phyloP scores from a whole-genome alignment of 371 early-diverging fungal species.

The Coemansia sp. region DNA sequence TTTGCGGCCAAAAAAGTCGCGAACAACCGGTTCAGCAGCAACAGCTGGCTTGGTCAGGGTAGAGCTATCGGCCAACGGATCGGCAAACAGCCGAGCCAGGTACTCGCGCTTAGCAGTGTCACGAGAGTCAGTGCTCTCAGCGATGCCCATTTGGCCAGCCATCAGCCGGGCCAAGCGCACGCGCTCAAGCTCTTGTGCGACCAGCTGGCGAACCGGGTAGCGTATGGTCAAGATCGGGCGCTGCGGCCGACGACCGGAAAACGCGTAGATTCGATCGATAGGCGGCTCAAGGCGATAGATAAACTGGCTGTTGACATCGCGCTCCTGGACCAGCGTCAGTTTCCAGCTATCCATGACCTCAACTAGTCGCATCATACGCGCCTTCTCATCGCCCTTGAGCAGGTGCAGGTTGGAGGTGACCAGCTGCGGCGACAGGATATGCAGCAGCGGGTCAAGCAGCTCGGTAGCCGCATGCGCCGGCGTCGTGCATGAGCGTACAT shows the following conservation, averaged over 20 bases:
- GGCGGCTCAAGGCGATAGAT: slow-evolving; percentile 75
- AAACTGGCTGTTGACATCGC: slow-evolving; percentile 65
- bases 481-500: slow-evolving; percentile 53
- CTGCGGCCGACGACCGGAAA: slow-evolving; percentile 15
- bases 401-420: slow-evolving; percentile 69
- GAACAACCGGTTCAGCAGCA: slow-evolving; percentile 53
- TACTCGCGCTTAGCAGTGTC: slow-evolving; percentile 34
- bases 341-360: slow-evolving; percentile 75
- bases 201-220: slow-evolving; percentile 75
- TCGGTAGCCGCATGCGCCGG: slow-evolving; percentile 54
- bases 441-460: slow-evolving; percentile 64
- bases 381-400: slow-evolving; percentile 68
- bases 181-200: slow-evolving; percentile 74
- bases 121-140: slow-evolving; percentile 1
- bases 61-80: slow-evolving; percentile 12
- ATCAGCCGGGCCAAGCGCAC: slow-evolving; percentile 19
- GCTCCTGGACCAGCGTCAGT: slow-evolving; percentile 68
- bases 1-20: neutral
- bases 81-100: slow-evolving; percentile 32
- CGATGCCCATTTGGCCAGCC: neutral
- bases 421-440: slow-evolving; percentile 76
- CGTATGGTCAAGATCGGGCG: slow-evolving; percentile 59
- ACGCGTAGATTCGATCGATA: slow-evolving; percentile 31
- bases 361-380: slow-evolving; percentile 62
- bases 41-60: neutral